Evolutionary conservation across 2,329 filamentous ascomycete genomes (phyloP).

Genomic region (Fusarium napiforme): DNA sequence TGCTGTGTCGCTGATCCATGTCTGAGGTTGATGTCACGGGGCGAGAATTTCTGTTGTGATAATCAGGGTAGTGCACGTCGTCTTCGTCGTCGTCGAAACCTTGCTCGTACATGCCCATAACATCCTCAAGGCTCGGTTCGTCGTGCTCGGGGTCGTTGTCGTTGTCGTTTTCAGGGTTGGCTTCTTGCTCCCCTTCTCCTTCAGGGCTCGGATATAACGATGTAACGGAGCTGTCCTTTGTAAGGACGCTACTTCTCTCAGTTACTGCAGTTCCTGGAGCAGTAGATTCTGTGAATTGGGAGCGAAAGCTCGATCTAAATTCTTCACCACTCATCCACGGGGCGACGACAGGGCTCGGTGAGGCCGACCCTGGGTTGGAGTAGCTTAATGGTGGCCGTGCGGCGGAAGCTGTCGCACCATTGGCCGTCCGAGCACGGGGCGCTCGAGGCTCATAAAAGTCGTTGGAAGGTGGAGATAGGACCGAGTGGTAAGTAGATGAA

Average conservation of each 20-base stretch:
- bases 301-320: constrained; percentile 66
- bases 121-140: constrained; percentile 71
- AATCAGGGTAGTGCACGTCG: constrained; percentile 48
- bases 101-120: constrained; percentile 76
- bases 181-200: constrained; percentile 46
- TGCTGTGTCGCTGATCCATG: constrained; percentile 24
- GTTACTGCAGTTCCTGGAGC: constrained; percentile 73
- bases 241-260: constrained; percentile 83
- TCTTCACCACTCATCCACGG: constrained; percentile 64
- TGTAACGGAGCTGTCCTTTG: constrained; percentile 80
- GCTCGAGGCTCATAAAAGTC: constrained; percentile 53
- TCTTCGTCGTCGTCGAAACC: constrained; percentile 64
- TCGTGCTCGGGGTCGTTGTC: constrained; percentile 55
- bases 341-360: constrained; percentile 51
- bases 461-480: constrained; percentile 55
- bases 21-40: constrained; percentile 55
- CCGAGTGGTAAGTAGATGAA: constrained; percentile 52
- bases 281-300: constrained; percentile 65
- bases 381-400: constrained; percentile 46
- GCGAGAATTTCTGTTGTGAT: constrained; percentile 22
- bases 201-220: constrained; percentile 59
- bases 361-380: constrained; percentile 51
- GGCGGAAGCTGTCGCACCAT: constrained; percentile 39
- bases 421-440: constrained; percentile 45
- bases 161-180: constrained; percentile 45